These are phyloP conservation scores for Neofusicoccum cordaticola DNA, from an alignment of 2,329 filamentous ascomycete species.

Conservation along the genomic window DNA sequence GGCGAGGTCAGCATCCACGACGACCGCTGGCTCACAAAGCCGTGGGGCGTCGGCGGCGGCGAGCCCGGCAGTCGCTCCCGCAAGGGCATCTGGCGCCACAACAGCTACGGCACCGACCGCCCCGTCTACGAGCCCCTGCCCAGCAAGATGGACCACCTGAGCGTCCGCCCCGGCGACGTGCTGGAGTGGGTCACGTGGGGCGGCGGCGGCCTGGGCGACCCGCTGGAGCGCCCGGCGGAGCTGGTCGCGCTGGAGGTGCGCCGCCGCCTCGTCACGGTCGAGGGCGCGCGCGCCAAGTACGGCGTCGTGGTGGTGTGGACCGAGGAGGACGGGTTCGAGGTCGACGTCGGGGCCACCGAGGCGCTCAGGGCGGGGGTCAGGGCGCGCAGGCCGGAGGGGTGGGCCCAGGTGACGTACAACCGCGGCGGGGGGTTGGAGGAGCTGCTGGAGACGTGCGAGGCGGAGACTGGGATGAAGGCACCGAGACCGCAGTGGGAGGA, in stretches of 20 bases:
- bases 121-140: conserved; percentile 32
- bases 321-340: conserved; percentile 29
- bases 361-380: conserved; percentile 34
- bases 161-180: conserved; percentile 46
- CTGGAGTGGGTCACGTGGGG: conserved; percentile 53
- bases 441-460: conserved; percentile 35
- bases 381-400: conserved; percentile 22
- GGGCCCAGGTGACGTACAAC: conserved; percentile 36
- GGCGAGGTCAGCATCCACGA: conserved; percentile 50
- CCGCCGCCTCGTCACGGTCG: conserved; percentile 42
- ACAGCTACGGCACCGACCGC: conserved; percentile 30
- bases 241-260: conserved; percentile 48
- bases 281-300: conserved; percentile 42
- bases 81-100: conserved; percentile 45
- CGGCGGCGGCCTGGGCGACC: conserved; percentile 49
- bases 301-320: conserved; percentile 42
- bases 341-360: conserved; percentile 38
- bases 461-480: conserved; percentile 44
- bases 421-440: conserved; percentile 43
- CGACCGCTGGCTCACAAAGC: conserved; percentile 50
- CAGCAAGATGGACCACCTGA: conserved; percentile 50
- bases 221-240: conserved; percentile 42
- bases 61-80: conserved; percentile 43
- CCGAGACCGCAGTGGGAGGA: conserved; percentile 46
- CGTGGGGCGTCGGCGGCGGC: conserved; percentile 50